A percentile compares a stretch with the other conserved stretches of the same genome.
Conservation (phyloP, 495 filamentous ascomycete species). For the Ramalina peruviana region DNA sequence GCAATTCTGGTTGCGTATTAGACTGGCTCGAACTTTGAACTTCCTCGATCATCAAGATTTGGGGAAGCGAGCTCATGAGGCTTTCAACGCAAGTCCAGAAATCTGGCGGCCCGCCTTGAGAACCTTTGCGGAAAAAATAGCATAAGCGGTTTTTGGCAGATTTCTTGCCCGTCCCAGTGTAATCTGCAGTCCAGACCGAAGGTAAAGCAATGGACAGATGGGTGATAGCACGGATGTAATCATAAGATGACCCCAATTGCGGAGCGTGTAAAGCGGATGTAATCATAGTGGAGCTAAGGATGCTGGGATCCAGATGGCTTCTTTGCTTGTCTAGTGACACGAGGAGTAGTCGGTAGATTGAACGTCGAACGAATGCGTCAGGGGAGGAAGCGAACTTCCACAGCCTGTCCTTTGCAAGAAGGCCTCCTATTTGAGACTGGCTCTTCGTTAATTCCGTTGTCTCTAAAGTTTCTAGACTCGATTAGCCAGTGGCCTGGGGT, state of each 20-base stretch:
- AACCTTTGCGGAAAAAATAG: conserved; percentile 70
- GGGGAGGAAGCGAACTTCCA: conserved; percentile 59
- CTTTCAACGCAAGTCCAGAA: conserved; percentile 49
- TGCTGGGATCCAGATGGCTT: conserved; percentile 40
- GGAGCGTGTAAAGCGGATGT: conserved; percentile 49
- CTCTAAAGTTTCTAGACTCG: conserved; percentile 27
- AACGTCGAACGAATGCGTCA: conserved; percentile 58
- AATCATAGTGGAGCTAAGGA: conserved; percentile 56
- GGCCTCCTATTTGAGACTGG: conserved; percentile 30
- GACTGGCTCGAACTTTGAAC: conserved; percentile 21
- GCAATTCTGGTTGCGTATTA: neutral
- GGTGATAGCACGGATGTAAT: conserved; percentile 50
- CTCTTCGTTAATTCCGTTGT: conserved; percentile 38
- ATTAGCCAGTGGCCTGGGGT: neutral
- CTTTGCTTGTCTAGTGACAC: conserved; percentile 41
- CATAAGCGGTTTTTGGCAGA: conserved; percentile 47
- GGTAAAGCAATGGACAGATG: conserved; percentile 48
- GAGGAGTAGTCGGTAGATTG: conserved; percentile 54
- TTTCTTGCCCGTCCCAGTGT: conserved; percentile 45
- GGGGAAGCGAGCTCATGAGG: conserved; percentile 47
- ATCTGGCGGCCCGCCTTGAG: conserved; percentile 49
- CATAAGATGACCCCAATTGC: conserved; percentile 59
- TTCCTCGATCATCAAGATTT: conserved; percentile 32
- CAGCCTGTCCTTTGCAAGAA: conserved; percentile 51
- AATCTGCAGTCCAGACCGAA: conserved; percentile 59